Evolutionary conservation across 192 early-diverging fungal genomes (phyloP).

Genomic region (Entomortierella chlamydospora): DNA sequence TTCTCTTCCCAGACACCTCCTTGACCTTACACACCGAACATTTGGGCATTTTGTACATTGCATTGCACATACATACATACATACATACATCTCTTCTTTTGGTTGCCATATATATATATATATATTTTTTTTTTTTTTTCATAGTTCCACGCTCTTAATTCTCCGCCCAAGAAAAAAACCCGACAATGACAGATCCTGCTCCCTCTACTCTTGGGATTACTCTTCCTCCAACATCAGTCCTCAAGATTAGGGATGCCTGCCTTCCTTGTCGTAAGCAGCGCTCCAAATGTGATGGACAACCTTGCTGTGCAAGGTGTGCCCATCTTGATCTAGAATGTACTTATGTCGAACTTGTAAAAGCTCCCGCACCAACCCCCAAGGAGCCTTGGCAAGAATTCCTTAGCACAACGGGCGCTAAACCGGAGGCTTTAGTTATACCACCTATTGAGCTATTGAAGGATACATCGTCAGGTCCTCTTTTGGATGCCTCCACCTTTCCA

Average conservation of each 20-base stretch:
- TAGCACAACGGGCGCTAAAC: constrained; percentile 45
- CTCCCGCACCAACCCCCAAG: constrained; percentile 26
- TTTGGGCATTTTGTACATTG: too few species aligned
- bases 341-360: constrained; percentile 49
- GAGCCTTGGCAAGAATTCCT: constrained; percentile 55
- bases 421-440: constrained; percentile 34
- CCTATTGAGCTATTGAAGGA: constrained; percentile 45
- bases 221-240: constrained; percentile 46
- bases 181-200: constrained; percentile 38
- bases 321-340: constrained; percentile 54
- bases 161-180: too few species aligned
- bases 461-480: constrained; percentile 10
- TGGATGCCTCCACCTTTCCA: constrained; percentile 45
- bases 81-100: too few species aligned
- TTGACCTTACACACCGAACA: too few species aligned
- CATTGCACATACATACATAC: too few species aligned
- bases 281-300: constrained; percentile 52
- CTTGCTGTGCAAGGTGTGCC: constrained; percentile 42
- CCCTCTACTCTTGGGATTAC: constrained; percentile 43
- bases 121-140: neutral
- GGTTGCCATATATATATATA: too few species aligned
- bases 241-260: constrained; percentile 53
- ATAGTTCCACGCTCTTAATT: neutral
- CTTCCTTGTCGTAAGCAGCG: constrained; percentile 52
- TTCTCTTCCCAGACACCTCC: too few species aligned